phyloP scores from a whole-genome alignment of 208 protist genomes.

The Kentomonas sorsogonicus region DNA sequence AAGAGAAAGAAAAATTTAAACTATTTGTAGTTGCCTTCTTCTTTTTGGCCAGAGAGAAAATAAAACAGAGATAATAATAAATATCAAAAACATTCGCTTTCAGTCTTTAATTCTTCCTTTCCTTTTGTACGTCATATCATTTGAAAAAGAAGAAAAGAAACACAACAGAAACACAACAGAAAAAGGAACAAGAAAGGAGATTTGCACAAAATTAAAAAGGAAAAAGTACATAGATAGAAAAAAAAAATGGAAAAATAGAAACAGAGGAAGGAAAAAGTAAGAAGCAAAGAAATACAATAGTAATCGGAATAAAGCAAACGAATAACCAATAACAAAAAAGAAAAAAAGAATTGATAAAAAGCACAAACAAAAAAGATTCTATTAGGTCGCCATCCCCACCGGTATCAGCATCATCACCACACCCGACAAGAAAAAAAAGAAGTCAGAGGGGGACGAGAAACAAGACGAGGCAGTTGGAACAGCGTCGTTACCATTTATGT shows the following conservation, averaged over 20 bases:
- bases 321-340: slow-evolving; percentile 6
- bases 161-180: slow-evolving; percentile 1
- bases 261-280: slow-evolving; percentile 1
- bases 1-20: background rate
- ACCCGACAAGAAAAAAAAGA: slow-evolving; percentile 9
- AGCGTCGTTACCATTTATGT: background rate
- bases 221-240: background rate
- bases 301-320: background rate
- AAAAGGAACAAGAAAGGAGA: slow-evolving; percentile 8
- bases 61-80: background rate
- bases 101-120: slow-evolving; percentile 1
- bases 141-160: slow-evolving; percentile 2
- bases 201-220: background rate
- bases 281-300: slow-evolving; percentile 9
- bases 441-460: slow-evolving; percentile 4
- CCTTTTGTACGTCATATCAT: background rate
- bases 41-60: background rate
- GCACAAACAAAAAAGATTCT: background rate
- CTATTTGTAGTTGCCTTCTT: background rate
- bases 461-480: background rate
- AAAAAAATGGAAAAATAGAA: slow-evolving; percentile 4
- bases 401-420: background rate
- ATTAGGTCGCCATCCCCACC: background rate
- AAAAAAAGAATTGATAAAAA: slow-evolving; percentile 14
- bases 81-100: background rate